Conservation (phyloP, 75 land plant genomes). For the Adiantum capillusveneris region DNA sequence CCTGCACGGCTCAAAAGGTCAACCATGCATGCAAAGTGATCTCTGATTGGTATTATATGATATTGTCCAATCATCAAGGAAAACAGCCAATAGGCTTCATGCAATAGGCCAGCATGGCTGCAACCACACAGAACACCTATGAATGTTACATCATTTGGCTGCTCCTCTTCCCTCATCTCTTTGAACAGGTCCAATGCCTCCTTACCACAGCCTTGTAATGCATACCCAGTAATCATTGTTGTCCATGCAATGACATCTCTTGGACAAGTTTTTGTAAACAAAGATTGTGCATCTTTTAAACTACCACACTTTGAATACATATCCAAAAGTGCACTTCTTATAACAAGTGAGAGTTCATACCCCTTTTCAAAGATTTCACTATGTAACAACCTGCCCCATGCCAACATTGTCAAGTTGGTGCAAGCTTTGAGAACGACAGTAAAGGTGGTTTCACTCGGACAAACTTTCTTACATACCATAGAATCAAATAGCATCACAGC, state of each 20-base stretch:
- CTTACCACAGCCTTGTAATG: slow-evolving; percentile 8
- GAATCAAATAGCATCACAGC: slow-evolving; percentile 12
- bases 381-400: slow-evolving; percentile 15
- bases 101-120: slow-evolving; percentile 23
- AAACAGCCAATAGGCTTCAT: slow-evolving; percentile 7
- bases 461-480: slow-evolving; percentile 14
- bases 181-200: slow-evolving; percentile 1
- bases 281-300: slow-evolving; percentile 9
- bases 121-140: slow-evolving; percentile 16
- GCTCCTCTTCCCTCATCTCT: slow-evolving; percentile 9
- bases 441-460: slow-evolving; percentile 16
- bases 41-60: slow-evolving; percentile 3
- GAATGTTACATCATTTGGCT: slow-evolving; percentile 14
- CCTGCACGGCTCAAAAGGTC: slow-evolving; percentile 21
- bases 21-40: slow-evolving; percentile 23
- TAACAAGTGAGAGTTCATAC: slow-evolving; percentile 8
- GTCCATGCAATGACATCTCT: slow-evolving; percentile 17
- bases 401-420: slow-evolving; percentile 10
- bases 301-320: slow-evolving; percentile 27
- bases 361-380: slow-evolving; percentile 7
- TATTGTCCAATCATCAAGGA: slow-evolving; percentile 4
- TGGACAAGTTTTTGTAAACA: slow-evolving; percentile 2
- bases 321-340: slow-evolving; percentile 13
- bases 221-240: slow-evolving; percentile 22
- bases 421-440: slow-evolving; percentile 19